A percentile compares a stretch with the other conserved stretches of the same genome.
These are phyloP conservation scores for Annulohypoxylon nitens DNA, from an alignment of 495 filamentous ascomycete species.

Conservation along the genomic window DNA sequence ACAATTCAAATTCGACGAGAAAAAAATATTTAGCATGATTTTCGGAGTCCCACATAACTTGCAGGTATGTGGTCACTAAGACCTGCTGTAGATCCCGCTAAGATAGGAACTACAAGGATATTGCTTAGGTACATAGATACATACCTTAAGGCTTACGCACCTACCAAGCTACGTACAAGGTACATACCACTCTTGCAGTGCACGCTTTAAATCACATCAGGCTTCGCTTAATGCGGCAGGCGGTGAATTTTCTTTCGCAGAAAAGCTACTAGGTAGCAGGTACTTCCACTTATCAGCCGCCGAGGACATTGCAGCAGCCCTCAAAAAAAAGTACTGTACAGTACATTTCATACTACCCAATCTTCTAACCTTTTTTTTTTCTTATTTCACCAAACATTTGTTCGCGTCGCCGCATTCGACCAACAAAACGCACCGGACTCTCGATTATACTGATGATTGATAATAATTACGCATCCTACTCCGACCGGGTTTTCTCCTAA, in stretches of 20 bases:
- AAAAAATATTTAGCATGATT: slow-evolving; percentile 6
- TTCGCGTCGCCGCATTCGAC: neutral
- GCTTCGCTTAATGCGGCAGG: slow-evolving; percentile 40
- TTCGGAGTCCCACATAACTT: slow-evolving; percentile 23
- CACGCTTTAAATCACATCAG: neutral
- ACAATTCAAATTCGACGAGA: slow-evolving; percentile 14
- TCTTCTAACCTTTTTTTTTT: neutral
- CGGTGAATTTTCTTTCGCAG: slow-evolving; percentile 46
- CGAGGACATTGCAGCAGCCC: slow-evolving; percentile 37
- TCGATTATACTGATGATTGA: neutral
- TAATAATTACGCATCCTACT: neutral
- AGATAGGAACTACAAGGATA: slow-evolving; percentile 33
- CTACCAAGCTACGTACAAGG: neutral
- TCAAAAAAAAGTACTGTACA: neutral
- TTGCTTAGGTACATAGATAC: neutral
- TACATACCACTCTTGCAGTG: neutral
- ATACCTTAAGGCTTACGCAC: neutral
- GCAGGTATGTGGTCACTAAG: slow-evolving; percentile 23
- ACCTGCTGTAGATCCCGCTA: slow-evolving; percentile 43
- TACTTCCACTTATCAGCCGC: slow-evolving; percentile 32
- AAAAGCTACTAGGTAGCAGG: slow-evolving; percentile 1
- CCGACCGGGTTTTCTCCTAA: neutral
- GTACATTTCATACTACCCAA: neutral
- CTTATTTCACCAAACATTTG: neutral
- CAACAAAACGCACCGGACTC: neutral